A percentile compares a stretch with the other conserved stretches of the same genome.
Evolutionary conservation across 352 stramenopile genomes (phyloP).

Genomic region (Lagenidium sp.): DNA sequence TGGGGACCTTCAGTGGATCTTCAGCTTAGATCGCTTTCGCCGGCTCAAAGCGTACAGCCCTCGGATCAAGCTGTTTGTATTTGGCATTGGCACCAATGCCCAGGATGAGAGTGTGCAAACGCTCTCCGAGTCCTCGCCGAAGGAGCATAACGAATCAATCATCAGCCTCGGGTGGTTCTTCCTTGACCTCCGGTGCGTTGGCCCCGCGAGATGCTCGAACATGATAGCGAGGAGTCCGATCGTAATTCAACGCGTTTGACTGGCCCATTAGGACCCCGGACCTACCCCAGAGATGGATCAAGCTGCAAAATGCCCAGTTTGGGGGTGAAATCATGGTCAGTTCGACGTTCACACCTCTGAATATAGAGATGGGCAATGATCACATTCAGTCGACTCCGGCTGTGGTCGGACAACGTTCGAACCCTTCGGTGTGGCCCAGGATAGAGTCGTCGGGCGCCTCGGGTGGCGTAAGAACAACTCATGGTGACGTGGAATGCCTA

Average conservation of each 20-base stretch:
- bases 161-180: slow-evolving; percentile 79
- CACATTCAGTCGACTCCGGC: too few relatives aligned
- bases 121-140: slow-evolving; percentile 11
- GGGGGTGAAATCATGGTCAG: slow-evolving; percentile 59
- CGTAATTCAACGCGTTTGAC: too few relatives aligned
- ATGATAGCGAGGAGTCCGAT: too few relatives aligned
- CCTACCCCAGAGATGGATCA: slow-evolving; percentile 53
- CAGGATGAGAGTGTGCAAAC: slow-evolving; percentile 7
- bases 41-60: slow-evolving; percentile 55
- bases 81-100: slow-evolving; percentile 31
- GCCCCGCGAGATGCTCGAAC: too few relatives aligned
- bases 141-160: slow-evolving; percentile 16
- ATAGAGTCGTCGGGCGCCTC: too few relatives aligned
- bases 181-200: slow-evolving; percentile 48
- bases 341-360: slow-evolving; percentile 21
- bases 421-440: too few relatives aligned
- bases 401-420: too few relatives aligned
- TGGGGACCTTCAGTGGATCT: slow-evolving; percentile 44
- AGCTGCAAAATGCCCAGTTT: slow-evolving; percentile 62
- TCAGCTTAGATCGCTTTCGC: slow-evolving; percentile 52
- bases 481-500: slow-evolving; percentile 40
- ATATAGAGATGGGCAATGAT: background rate
- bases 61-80: slow-evolving; percentile 64
- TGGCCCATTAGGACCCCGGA: slow-evolving; percentile 76
- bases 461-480: too few relatives aligned